A percentile compares a stretch with the other conserved stretches of the same genome.
These are phyloP conservation scores for Candida anglica DNA, from an alignment of 805 yeast species.

Conservation along the genomic window DNA sequence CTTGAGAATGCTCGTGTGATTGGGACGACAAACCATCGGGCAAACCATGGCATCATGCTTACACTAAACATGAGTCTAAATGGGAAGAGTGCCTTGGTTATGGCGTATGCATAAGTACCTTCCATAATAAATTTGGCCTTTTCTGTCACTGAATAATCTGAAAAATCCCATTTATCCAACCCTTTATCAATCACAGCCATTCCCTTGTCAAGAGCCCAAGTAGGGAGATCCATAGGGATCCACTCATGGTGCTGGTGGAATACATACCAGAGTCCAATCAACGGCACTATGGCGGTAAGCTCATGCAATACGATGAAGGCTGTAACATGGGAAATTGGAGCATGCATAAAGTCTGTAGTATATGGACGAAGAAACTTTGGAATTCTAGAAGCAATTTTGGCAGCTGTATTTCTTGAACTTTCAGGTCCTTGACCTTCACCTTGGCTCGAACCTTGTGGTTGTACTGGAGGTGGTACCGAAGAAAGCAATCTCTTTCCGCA, in stretches of 20 bases:
- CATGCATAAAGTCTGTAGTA: constrained; percentile 44
- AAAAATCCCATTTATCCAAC: constrained; percentile 34
- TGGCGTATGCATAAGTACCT: constrained; percentile 72
- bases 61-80: constrained; percentile 48
- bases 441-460: too few species aligned
- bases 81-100: constrained; percentile 60
- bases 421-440: too few species aligned
- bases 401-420: too few species aligned
- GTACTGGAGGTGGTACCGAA: too few species aligned
- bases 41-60: constrained; percentile 54
- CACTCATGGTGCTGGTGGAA: constrained; percentile 53
- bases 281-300: constrained; percentile 68
- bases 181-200: constrained; percentile 52
- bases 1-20: constrained; percentile 23
- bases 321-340: constrained; percentile 59
- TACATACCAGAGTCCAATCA: constrained; percentile 63
- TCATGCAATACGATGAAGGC: constrained; percentile 71
- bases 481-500: too few species aligned
- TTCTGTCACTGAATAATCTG: constrained; percentile 39
- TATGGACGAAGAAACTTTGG: constrained; percentile 51
- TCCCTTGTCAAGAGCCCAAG: constrained; percentile 59
- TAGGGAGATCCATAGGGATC: constrained; percentile 53
- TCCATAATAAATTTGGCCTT: constrained; percentile 56
- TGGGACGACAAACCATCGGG: constrained; percentile 49
- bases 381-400: constrained; percentile 20